Evolutionary conservation across 371 early-diverging fungal genomes (phyloP), one percentile per base, ranked within the genome.

Genomic region (Saksenaea vasiformis): DNA sequence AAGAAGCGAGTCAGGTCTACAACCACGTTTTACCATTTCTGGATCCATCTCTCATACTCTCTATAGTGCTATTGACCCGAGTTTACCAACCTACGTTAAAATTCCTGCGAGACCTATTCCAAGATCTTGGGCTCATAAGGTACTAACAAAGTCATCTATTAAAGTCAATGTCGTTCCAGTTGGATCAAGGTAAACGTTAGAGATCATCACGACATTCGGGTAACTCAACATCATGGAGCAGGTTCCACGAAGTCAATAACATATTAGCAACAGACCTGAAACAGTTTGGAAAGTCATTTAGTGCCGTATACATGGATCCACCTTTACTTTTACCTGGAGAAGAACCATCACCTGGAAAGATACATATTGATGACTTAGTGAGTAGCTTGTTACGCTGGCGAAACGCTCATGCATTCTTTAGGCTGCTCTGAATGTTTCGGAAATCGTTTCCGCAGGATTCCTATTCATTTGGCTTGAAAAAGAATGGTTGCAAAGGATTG

Each of bases 401-500:
- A n/a, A 10, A 22, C n/a, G 51, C 38, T 55, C 36, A 56, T 17
- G 35, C 38, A 15, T 9, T 10, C 8, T 55, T 0, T 68, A 86
- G 85, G 72, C 78, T 7, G 65, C 66, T 3, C 71, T 92, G 19
- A 71, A 85, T 61, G 78, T 93, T 17, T 72, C 85, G 5, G 65
- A 85, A 5, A 71, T 96, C 24, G 77, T 93, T 1, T 79, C 88
- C 2, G 77, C 82, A 27, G 96, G 95, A 1, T 96, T 95, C 66
- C 75, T 97, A 22, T 94, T 97, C 70, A 90, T 95, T 19, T 97
- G 96, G 96, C 73, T 88, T 36, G 94, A 94, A 66, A 97, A 95
- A 70, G 94, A 93, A 70, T 86, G 90, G 70, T 71, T 94, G 15
- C 93, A 92, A n/a, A 83, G 85, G 41, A 82, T 95, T 47, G 86